Evolutionary conservation across 495 filamentous ascomycete genomes (phyloP).

Genomic region (Penicillium coffeae): DNA sequence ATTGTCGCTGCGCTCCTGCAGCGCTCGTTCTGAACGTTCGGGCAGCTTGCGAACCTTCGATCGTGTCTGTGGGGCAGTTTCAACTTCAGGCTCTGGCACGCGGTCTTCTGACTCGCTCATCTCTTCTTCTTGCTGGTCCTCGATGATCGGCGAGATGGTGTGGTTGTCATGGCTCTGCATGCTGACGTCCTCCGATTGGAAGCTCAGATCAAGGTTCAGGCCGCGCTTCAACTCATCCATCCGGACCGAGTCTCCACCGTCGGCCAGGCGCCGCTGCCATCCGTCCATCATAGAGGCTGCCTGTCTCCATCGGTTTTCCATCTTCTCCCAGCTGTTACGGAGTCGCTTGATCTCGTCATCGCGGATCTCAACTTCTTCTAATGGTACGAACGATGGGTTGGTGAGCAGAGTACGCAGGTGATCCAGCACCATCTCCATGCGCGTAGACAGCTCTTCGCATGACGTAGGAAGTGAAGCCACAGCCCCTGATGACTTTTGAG

Average conservation of each 20-base stretch:
- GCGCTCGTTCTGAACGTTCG: slow-evolving; percentile 28
- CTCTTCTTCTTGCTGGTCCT: slow-evolving; percentile 51
- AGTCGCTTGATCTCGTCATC: slow-evolving; percentile 85
- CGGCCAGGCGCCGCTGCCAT: slow-evolving; percentile 80
- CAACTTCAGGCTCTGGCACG: slow-evolving; percentile 25
- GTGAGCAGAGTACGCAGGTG: slow-evolving; percentile 80
- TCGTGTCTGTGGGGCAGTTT: slow-evolving; percentile 7
- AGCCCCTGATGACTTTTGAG: slow-evolving; percentile 25
- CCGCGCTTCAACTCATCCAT: slow-evolving; percentile 79
- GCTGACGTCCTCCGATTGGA: slow-evolving; percentile 43
- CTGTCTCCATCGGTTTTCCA: slow-evolving; percentile 88
- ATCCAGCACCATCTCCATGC: slow-evolving; percentile 70
- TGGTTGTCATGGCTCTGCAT: slow-evolving; percentile 34
- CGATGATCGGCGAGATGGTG: slow-evolving; percentile 47
- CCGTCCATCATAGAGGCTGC: slow-evolving; percentile 86
- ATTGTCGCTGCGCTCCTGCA: slow-evolving; percentile 46
- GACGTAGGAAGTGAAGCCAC: slow-evolving; percentile 49
- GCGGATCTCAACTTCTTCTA: slow-evolving; percentile 88
- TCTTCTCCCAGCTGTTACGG: slow-evolving; percentile 80
- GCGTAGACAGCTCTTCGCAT: slow-evolving; percentile 66
- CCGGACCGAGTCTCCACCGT: slow-evolving; percentile 74
- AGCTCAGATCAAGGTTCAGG: slow-evolving; percentile 61
- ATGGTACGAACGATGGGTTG: slow-evolving; percentile 90
- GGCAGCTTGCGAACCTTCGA: slow-evolving; percentile 23
- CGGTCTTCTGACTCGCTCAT: slow-evolving; percentile 25